Conservation (phyloP, 2,329 filamentous ascomycete species). For the Cladosporium sp. region DNA sequence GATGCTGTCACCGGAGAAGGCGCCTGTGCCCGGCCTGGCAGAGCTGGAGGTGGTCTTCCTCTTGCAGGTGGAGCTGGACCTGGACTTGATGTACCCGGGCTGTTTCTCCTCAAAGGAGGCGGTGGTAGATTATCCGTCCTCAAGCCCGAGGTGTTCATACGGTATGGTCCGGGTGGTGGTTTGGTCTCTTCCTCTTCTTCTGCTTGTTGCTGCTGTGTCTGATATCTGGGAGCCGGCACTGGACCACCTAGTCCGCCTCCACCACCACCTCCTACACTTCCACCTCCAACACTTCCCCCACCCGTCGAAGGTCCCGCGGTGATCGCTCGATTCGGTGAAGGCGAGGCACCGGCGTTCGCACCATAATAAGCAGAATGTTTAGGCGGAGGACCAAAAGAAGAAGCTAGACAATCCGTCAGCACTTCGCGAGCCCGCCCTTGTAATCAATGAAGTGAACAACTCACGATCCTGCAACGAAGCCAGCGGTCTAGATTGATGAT, state of each 20-base stretch:
- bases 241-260: constrained; percentile 40
- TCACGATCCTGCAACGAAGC: constrained; percentile 65
- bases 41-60: constrained; percentile 11
- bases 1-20: constrained; percentile 13
- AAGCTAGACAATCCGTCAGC: constrained; percentile 33
- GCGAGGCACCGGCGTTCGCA: background rate
- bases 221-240: constrained; percentile 31
- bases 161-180: constrained; percentile 60
- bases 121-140: constrained; percentile 65
- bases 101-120: constrained; percentile 57
- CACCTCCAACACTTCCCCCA: too few relatives aligned
- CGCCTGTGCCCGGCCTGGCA: constrained; percentile 19
- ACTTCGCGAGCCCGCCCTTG: background rate
- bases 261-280: constrained; percentile 2
- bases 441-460: background rate
- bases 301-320: constrained; percentile 13
- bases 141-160: constrained; percentile 66
- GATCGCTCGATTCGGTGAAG: constrained; percentile 29
- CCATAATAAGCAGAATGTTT: constrained; percentile 56
- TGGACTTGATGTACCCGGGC: constrained; percentile 21
- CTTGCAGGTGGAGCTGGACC: constrained; percentile 43
- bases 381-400: constrained; percentile 75
- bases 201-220: constrained; percentile 31
- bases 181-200: constrained; percentile 33
- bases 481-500: constrained; percentile 59